Conservation (phyloP, 202 grass and related monocot species). For the Zoysia matrella region DNA sequence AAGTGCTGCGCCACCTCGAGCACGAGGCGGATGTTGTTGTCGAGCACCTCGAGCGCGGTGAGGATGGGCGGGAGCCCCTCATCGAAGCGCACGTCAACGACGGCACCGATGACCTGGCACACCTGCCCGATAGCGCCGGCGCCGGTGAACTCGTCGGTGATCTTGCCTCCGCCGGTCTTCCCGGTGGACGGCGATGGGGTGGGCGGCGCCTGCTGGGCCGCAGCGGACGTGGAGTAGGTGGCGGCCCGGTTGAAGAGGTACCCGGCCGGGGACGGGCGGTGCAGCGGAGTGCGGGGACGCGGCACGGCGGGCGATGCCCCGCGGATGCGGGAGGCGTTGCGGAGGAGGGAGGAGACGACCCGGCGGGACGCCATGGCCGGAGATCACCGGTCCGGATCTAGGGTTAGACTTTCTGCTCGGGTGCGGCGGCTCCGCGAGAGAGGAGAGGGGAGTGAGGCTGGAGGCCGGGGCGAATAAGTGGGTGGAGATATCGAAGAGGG, state of each 20-base stretch:
- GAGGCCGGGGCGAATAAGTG: conserved; percentile 39
- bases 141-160: conserved; percentile 97
- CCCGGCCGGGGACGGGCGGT: conserved; percentile 63
- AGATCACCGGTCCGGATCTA: conserved; percentile 72
- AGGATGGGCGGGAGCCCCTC: conserved; percentile 92
- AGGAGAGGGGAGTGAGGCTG: neutral
- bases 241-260: conserved; percentile 79
- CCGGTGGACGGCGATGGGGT: conserved; percentile 31
- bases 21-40: conserved; percentile 88
- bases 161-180: conserved; percentile 60
- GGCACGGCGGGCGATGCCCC: conserved; percentile 42
- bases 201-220: conserved; percentile 37
- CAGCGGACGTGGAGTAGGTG: conserved; percentile 61
- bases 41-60: conserved; percentile 91
- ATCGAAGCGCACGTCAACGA: conserved; percentile 91
- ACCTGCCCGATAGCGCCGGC: conserved; percentile 84
- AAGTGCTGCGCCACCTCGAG: conserved; percentile 97
- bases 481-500: conserved; percentile 47
- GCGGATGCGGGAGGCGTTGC: conserved; percentile 52
- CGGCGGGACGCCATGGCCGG: conserved; percentile 90
- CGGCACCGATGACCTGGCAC: conserved; percentile 96
- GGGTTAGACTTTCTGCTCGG: conserved; percentile 50
- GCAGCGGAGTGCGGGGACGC: conserved; percentile 36
- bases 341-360: conserved; percentile 72
- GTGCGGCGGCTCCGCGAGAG: conserved; percentile 53